Percentiles rank a stretch among this genome's conserved stretches.
Evolutionary conservation across 2,329 filamentous ascomycete genomes (phyloP).

Genomic region (Teratosphaeria epicoccoides): DNA sequence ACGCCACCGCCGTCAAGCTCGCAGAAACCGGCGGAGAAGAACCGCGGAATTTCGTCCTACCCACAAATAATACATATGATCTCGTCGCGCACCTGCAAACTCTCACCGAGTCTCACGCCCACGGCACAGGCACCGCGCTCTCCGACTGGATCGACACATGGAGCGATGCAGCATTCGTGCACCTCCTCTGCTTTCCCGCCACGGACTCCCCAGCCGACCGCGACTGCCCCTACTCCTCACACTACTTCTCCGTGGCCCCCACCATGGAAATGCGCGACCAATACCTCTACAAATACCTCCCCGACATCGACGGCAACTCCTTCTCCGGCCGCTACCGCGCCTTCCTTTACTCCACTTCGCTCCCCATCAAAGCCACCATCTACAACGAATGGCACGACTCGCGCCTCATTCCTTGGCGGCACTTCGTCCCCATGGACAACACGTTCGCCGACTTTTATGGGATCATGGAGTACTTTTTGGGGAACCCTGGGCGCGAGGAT

Average conservation of each 20-base stretch:
- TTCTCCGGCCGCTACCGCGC: conserved; percentile 31
- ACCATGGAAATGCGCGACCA: conserved; percentile 30
- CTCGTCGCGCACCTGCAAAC: conserved; percentile 16
- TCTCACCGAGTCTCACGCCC: neutral
- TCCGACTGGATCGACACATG: conserved; percentile 31
- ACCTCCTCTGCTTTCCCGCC: conserved; percentile 35
- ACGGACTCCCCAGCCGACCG: neutral
- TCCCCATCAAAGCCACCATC: conserved; percentile 68
- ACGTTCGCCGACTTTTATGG: conserved; percentile 61
- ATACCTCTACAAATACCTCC: conserved; percentile 53
- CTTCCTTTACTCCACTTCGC: conserved; percentile 57
- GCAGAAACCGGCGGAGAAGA: conserved; percentile 35
- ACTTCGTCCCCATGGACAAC: conserved; percentile 72
- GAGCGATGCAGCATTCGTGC: conserved; percentile 33
- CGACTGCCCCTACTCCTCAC: conserved; percentile 37
- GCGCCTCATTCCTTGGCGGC: conserved; percentile 60
- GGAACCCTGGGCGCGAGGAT: conserved; percentile 19
- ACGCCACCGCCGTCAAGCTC: conserved; percentile 46
- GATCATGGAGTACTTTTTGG: conserved; percentile 64
- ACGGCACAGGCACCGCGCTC: neutral
- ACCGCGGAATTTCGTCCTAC: conserved; percentile 32
- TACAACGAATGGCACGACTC: conserved; percentile 73
- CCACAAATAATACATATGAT: conserved; percentile 29
- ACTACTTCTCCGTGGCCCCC: conserved; percentile 27
- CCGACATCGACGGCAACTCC: conserved; percentile 62